These are phyloP conservation scores for Cercospora janseana DNA, from an alignment of 2,329 filamentous ascomycete species.

Conservation along the genomic window DNA sequence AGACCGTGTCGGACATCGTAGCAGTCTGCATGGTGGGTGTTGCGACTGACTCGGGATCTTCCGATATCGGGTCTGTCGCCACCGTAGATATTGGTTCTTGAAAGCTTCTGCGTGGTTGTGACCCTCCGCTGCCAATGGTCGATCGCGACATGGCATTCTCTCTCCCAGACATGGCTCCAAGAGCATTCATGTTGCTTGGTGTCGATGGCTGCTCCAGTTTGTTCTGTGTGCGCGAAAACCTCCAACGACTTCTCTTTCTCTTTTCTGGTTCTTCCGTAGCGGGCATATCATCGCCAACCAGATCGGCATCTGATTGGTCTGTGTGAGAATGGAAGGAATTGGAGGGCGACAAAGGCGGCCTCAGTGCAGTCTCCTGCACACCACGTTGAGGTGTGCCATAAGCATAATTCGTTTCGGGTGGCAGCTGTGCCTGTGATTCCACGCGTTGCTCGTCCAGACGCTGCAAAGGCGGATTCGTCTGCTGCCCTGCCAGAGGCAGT, in stretches of 20 bases:
- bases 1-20: conserved; percentile 32
- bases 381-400: conserved; percentile 63
- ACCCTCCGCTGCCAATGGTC: conserved; percentile 34
- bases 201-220: conserved; percentile 31
- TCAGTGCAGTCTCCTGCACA: conserved; percentile 60
- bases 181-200: conserved; percentile 28
- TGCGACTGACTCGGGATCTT: conserved; percentile 17
- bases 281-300: conserved; percentile 59
- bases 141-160: conserved; percentile 36
- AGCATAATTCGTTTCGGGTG: conserved; percentile 26
- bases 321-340: conserved; percentile 76
- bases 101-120: conserved; percentile 33
- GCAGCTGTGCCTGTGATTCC: conserved; percentile 46
- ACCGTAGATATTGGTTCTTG: conserved; percentile 31
- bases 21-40: conserved; percentile 23
- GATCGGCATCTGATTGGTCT: conserved; percentile 77
- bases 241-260: conserved; percentile 70
- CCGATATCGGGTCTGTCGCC: conserved; percentile 24
- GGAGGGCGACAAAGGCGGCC: conserved; percentile 69
- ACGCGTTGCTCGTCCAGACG: conserved; percentile 3
- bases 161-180: conserved; percentile 33
- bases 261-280: conserved; percentile 46
- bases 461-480: conserved; percentile 1
- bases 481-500: conserved; percentile 18
- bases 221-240: conserved; percentile 55